These are phyloP conservation scores for Russula ochroleuca DNA, from an alignment of 768 basidiomycete species.

Conservation along the genomic window DNA sequence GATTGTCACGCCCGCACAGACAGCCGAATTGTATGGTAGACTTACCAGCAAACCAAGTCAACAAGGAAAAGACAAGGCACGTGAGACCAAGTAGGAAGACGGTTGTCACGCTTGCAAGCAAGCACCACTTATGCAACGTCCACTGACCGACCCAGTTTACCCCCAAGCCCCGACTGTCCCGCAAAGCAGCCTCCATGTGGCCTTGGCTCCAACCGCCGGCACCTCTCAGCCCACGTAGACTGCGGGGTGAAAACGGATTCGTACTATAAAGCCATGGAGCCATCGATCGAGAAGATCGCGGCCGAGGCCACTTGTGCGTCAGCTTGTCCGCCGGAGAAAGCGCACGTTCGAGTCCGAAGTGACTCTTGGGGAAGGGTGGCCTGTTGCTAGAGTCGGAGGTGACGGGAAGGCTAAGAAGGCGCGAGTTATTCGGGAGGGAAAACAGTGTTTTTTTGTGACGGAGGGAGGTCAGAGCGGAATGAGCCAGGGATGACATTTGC, in stretches of 20 bases:
- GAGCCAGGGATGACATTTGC: neutral
- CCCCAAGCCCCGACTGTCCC: constrained; percentile 39
- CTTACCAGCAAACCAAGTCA: constrained; percentile 59
- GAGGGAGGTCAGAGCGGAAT: neutral
- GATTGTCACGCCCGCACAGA: neutral
- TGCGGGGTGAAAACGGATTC: constrained; percentile 20
- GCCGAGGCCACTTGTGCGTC: constrained; percentile 51
- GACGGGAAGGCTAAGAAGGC: neutral
- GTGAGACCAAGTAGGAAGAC: constrained; percentile 53
- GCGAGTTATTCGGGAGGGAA: neutral
- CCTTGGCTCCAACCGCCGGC: constrained; percentile 13
- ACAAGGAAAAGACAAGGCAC: constrained; percentile 47
- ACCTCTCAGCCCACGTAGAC: constrained; percentile 14
- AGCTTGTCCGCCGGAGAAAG: constrained; percentile 36
- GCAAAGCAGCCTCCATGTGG: constrained; percentile 27
- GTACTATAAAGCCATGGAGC: constrained; percentile 7
- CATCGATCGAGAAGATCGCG: constrained; percentile 32
- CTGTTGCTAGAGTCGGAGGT: neutral
- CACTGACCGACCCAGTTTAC: constrained; percentile 44
- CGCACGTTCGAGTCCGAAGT: neutral
- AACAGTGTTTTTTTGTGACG: neutral
- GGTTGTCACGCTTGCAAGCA: constrained; percentile 50
- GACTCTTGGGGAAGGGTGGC: neutral
- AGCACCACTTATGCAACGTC: constrained; percentile 59
- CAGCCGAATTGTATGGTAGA: neutral